Base-by-base conservation (phyloP, 345 rosid genomes). In the Lenwebbia sp. region DNA sequence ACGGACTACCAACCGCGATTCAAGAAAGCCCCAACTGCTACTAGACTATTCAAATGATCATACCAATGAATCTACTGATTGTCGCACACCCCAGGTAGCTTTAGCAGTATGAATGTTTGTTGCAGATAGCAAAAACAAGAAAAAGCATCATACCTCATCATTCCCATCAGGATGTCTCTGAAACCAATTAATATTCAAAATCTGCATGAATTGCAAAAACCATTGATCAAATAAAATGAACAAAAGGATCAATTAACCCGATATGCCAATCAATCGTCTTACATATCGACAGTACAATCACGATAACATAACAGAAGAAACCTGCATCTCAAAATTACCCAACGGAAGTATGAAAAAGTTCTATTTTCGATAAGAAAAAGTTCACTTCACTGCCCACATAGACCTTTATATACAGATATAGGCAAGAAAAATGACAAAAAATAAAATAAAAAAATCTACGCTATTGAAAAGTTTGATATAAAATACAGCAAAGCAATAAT, bases 111-210 rank as follows among this genome's bases (percentile, higher is more conserved):
- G 78, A 70, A 70, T 37, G 47, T 4, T 37, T 37, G 47, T 37
- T 70, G 81, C 81, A 70, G 81, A 70, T 70, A 21, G 81, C 26
- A 40, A 37, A 37, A 10, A 70, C 47, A 11, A 21, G 25, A 70
- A 70, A 70, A 70, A 21, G 0, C 26, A 37, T 19, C 81, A 85
- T 82, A 97, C 99, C 98, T 96, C 99, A 86, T 98, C 99, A 30
- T 96, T 94, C 81, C 98, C 98, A 86, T 93, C 93, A 3, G 94
- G 93, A 86, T 95, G 95, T 95, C 93, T 98, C 90, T 94, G 95
- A 74, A 95, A 93, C 95, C 98, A 92, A 89, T 98, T 95, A 87
- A 96, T 90, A 88, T 94, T 93, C 92, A 94, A 89, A 87, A 97
- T 87, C 91, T 74, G 87, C 83, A 88, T 10, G 3, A 13, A 70